Conservation (phyloP, 805 yeast genomes). For the Candida parachauliodes region DNA sequence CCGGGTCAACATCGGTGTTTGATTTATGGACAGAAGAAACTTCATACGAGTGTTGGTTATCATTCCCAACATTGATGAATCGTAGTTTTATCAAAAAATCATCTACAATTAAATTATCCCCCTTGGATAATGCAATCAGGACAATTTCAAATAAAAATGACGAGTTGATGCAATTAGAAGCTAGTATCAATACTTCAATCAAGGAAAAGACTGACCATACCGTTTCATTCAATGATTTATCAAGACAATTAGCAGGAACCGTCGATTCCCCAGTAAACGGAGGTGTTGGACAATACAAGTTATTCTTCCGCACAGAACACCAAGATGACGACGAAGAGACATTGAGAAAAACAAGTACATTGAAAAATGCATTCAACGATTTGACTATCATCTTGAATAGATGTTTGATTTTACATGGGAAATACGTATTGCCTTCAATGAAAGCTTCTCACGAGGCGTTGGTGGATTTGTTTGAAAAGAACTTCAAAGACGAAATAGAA, state of each 20-base stretch:
- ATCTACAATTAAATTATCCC: slow-evolving; percentile 60
- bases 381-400: slow-evolving; percentile 61
- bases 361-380: slow-evolving; percentile 58
- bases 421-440: slow-evolving; percentile 53
- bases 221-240: slow-evolving; percentile 56
- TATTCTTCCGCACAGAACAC: slow-evolving; percentile 49
- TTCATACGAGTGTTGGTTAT: slow-evolving; percentile 66
- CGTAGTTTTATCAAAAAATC: slow-evolving; percentile 64
- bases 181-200: slow-evolving; percentile 49
- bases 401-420: slow-evolving; percentile 67
- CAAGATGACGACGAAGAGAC: slow-evolving; percentile 31
- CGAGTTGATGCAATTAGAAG: slow-evolving; percentile 68
- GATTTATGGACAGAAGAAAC: slow-evolving; percentile 90
- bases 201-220: slow-evolving; percentile 48
- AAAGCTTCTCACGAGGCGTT: slow-evolving; percentile 65
- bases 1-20: slow-evolving; percentile 66
- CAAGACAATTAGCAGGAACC: slow-evolving; percentile 75
- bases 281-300: slow-evolving; percentile 80
- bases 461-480: slow-evolving; percentile 58
- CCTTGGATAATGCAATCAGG: slow-evolving; percentile 76
- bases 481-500: slow-evolving; percentile 64
- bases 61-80: slow-evolving; percentile 87
- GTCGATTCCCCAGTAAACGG: slow-evolving; percentile 93
- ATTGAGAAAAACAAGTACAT: slow-evolving; percentile 28
- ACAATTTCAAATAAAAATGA: slow-evolving; percentile 64